Conservation (phyloP, 305 asterid species). For the Galium porrigens region DNA sequence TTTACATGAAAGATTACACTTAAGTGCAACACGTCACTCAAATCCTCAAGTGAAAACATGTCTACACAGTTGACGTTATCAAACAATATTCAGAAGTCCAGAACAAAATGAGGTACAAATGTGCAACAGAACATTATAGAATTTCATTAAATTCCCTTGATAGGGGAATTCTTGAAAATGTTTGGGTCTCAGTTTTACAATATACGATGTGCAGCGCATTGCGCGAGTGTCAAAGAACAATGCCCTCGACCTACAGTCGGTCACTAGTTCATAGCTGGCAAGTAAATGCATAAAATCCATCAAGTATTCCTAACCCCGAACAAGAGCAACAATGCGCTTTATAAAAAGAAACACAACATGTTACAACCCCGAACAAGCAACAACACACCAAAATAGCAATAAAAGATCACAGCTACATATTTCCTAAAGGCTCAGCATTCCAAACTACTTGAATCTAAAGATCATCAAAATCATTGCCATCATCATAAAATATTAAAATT, state of each 20-base stretch:
- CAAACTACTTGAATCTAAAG: neutral
- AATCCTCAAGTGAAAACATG: neutral
- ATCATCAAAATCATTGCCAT: neutral
- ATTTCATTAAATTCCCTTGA: neutral
- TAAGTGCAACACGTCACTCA: neutral
- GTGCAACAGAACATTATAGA: neutral
- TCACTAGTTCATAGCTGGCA: neutral
- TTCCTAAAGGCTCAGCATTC: neutral
- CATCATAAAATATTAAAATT: neutral
- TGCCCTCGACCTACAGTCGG: neutral
- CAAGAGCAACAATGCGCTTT: neutral
- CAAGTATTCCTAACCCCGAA: neutral
- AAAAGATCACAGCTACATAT: neutral
- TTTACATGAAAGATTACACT: neutral
- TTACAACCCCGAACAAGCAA: neutral
- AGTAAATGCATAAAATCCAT: neutral
- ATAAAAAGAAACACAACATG: neutral
- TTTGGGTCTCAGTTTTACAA: neutral
- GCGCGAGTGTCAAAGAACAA: neutral
- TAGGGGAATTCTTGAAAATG: neutral
- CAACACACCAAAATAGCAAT: neutral
- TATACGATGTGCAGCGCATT: neutral
- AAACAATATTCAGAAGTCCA: too few species aligned
- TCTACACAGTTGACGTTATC: neutral
- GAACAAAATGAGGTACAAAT: too few species aligned